Evolutionary conservation across 1,139 yeast species (phyloP), one percentile per base, ranked within the genome.

Genomic region (Geotrichum candidum): DNA sequence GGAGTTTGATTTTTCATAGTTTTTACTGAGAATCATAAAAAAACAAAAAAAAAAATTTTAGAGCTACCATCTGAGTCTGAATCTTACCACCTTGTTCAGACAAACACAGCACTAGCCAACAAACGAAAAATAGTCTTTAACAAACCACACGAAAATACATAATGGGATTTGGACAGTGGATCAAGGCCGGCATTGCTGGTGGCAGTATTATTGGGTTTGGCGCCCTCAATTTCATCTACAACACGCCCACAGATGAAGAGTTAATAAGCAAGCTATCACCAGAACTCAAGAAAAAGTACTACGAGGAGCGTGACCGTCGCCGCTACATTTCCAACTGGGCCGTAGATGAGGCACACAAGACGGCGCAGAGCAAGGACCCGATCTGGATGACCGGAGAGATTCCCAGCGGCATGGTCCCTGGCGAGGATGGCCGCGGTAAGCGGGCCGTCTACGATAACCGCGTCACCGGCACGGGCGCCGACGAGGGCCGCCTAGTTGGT

Each of bases 181-280:
- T 83, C 6, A 78, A 84, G 63, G 86, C 84, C n/a, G 80, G 65
- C 15, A 54, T 81, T 18, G 84, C 82, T 9, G 87, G 88, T 15
- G 83, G 83, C 41, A 78, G 82, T 10, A 85, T 90, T 29, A 77
- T 88, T 13, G 88, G 86, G 1, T 70, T 84, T 0, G 97, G 97
- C 7, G 83, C 85, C 1, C 65, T 88, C 4, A 77, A 87, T 31
- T 87, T 76, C 75, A 86, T 84, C 65, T 88, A 83, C 72, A 84
- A 92, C 2, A 86, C 90, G 0, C 97, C 97, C 1, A 82, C 94
- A 0, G 96, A 90, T 68, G 96, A 90, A 68, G 82, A 91, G 70
- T 75, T 91, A 60, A 81, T 91, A 54, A 83, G 85, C 18, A 75
- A 81, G 59, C 81, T 91, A 67, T 88, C 96, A 3, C 97, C 97